These are phyloP conservation scores for Coemansia sp. DNA, from an alignment of 192 early-diverging fungal genomes.

Conservation along the genomic window DNA sequence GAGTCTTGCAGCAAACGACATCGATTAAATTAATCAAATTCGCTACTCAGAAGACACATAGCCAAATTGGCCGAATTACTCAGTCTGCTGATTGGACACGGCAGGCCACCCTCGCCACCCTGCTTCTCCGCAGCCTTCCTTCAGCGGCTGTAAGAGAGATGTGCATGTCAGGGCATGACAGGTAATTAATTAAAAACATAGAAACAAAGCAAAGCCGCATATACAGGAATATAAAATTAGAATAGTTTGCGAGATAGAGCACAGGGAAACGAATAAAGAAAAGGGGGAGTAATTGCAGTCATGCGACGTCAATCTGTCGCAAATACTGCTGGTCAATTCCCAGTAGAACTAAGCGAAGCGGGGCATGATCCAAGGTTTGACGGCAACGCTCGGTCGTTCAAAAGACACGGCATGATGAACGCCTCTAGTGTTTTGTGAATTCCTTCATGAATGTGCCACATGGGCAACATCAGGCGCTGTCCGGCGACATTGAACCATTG, in stretches of 20 bases:
- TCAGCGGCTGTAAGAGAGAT: neutral
- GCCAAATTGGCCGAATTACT: neutral
- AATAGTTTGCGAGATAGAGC: neutral
- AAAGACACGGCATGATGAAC: neutral
- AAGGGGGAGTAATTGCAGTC: neutral
- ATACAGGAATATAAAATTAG: neutral
- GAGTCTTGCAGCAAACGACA: neutral
- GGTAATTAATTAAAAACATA: slow-evolving; percentile 5
- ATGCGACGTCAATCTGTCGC: slow-evolving; percentile 6
- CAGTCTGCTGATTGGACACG: neutral
- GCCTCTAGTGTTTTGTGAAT: neutral
- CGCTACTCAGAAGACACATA: slow-evolving; percentile 1
- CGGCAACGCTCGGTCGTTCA: neutral
- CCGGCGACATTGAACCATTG: slow-evolving; percentile 10
- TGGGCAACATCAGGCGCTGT: slow-evolving; percentile 1
- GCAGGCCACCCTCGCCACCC: neutral
- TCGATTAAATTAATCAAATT: neutral
- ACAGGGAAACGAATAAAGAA: neutral
- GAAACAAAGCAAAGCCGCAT: neutral
- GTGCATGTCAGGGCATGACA: neutral
- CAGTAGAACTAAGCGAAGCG: neutral
- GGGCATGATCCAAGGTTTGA: neutral
- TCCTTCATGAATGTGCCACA: slow-evolving; percentile 11
- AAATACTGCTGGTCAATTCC: neutral
- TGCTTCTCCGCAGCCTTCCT: neutral